phyloP scores from a whole-genome alignment of 345 rosid genomes.

The Conringia planisiliqua region DNA sequence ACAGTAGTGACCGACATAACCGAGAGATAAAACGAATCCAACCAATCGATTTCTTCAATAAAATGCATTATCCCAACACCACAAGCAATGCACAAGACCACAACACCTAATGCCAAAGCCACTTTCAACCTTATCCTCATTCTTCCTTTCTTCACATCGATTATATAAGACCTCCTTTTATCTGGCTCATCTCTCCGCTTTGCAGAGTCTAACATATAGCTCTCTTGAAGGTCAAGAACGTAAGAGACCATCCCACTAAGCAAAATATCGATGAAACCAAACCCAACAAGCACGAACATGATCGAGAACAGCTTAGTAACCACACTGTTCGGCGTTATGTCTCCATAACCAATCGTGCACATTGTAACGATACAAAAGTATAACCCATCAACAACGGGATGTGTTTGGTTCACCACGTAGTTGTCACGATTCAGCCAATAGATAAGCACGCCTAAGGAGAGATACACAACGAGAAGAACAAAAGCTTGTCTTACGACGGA shows the following conservation, averaged over 20 bases:
- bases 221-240: conserved; percentile 94
- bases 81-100: conserved; percentile 80
- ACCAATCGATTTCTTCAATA: conserved; percentile 73
- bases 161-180: conserved; percentile 48
- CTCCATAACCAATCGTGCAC: conserved; percentile 98
- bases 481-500: conserved; percentile 65
- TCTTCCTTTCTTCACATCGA: conserved; percentile 95
- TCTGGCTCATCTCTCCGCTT: conserved; percentile 49
- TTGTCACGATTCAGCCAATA: conserved; percentile 62
- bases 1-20: conserved; percentile 98
- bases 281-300: conserved; percentile 83
- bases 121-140: conserved; percentile 98
- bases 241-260: conserved; percentile 93
- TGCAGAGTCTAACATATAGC: conserved; percentile 59
- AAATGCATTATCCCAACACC: conserved; percentile 84
- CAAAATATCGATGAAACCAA: conserved; percentile 80
- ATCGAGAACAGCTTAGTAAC: conserved; percentile 81
- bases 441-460: conserved; percentile 70
- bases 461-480: conserved; percentile 54
- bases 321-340: conserved; percentile 69
- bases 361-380: conserved; percentile 92
- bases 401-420: conserved; percentile 62
- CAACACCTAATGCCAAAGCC: conserved; percentile 83
- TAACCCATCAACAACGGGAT: conserved; percentile 86
- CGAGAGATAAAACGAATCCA: conserved; percentile 85